Base-by-base conservation (phyloP, 1,139 yeast species). In the Hemisphaericaspora xylofermentans region DNA sequence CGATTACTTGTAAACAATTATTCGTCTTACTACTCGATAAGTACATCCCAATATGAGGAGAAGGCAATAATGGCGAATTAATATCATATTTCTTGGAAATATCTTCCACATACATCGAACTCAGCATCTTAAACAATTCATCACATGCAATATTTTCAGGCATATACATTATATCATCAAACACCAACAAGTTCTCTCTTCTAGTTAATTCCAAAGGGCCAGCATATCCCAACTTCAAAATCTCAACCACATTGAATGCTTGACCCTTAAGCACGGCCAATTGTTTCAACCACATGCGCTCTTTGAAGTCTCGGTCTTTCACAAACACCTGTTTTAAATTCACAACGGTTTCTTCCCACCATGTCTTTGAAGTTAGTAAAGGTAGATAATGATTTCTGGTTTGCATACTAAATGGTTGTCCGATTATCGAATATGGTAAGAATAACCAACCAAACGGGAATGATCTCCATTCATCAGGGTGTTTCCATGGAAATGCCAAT, bases 361-460 rank as follows among this genome's bases (percentile, higher is more conserved):
- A 84, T 29, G 59, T 61, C 12, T 71, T 68, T 2, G 86, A 80
- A 0, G 88, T 78, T 32, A 84, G 57, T 7, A 83, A 52, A 0
- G 83, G 79, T 38, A 84, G 56, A 49, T 77, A 82, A 50, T 82
- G 88, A 7, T 65, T 62, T 40, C 86, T 63, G 1, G 88, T 79
- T 33, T 64, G 63, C 33, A 64, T 63, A 3, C 84, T 74, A 50
- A 84, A 84, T 2, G 89, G 91, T 46, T 78, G 83, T 0, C 88
- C 88, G 42, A 84, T 80, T 3, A 84, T 57, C 7, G 78, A 68
- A 15, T 77, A 58, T 0, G 93, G 93, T 31, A 84, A 59, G 50
- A 81, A 83, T 22, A 84, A 61, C 93, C 93, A 84, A 0, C 93
- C 93, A 61, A 77, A 84, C 0, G 93, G 93, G 50, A 82, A 84